Conservation (phyloP, 2,329 filamentous ascomycete genomes). For the Trichoderma harzianum region DNA sequence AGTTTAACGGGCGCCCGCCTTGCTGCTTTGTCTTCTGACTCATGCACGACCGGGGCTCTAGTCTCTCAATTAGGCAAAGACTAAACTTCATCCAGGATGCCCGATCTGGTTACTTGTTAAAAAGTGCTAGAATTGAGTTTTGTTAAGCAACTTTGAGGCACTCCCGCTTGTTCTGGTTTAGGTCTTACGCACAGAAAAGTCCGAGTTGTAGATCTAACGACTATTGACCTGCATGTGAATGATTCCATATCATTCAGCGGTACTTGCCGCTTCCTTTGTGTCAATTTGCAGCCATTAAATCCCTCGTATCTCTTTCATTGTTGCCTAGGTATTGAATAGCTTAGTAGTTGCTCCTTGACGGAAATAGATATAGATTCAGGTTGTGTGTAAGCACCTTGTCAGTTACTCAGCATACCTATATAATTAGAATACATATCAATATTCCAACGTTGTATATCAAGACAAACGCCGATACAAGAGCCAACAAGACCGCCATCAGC, state of each 20-base stretch:
- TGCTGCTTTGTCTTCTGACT: neutral
- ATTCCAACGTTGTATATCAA: neutral
- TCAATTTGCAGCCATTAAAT: neutral
- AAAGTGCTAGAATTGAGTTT: neutral
- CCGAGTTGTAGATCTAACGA: neutral
- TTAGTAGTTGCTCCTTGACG: neutral
- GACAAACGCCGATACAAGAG: no score
- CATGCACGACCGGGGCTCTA: neutral
- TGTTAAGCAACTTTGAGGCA: neutral
- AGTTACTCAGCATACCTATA: neutral
- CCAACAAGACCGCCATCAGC: neutral
- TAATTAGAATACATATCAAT: neutral
- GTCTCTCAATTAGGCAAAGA: neutral
- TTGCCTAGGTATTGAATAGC: neutral
- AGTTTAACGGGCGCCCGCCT: neutral
- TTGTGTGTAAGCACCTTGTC: neutral
- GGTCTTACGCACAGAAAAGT: neutral
- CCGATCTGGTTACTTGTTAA: neutral
- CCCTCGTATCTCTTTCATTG: neutral
- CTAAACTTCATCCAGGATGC: neutral
- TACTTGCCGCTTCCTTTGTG: neutral
- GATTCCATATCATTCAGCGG: neutral
- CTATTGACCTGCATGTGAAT: neutral
- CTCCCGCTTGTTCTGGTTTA: neutral
- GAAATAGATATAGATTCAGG: neutral